phyloP scores from a whole-genome alignment of 2,329 filamentous ascomycete genomes.

The Aspergillus ibericus region DNA sequence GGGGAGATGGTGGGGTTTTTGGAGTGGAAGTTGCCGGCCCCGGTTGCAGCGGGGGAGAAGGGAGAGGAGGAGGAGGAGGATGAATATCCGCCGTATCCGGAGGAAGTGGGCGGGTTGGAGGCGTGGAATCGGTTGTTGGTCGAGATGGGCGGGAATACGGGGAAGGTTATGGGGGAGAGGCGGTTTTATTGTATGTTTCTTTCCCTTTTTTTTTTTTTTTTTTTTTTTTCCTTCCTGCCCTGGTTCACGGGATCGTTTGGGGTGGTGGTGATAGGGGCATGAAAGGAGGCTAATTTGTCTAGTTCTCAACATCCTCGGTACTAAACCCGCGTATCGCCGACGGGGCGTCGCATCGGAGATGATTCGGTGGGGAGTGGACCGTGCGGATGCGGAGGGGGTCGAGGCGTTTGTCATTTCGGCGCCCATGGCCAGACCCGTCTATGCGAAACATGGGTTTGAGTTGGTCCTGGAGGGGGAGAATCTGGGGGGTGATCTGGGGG shows the following conservation, averaged over 20 bases:
- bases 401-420: conserved; percentile 41
- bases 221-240: background rate
- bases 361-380: conserved; percentile 37
- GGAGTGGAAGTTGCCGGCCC: conserved; percentile 25
- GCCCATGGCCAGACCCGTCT: conserved; percentile 35
- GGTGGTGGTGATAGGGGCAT: too few species aligned
- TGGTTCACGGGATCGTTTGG: background rate
- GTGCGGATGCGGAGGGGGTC: conserved; percentile 36
- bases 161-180: conserved; percentile 18
- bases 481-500: conserved; percentile 4
- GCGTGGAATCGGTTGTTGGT: conserved; percentile 25
- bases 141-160: conserved; percentile 18
- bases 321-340: conserved; percentile 25
- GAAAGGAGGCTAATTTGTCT: background rate
- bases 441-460: conserved; percentile 42
- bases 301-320: conserved; percentile 29
- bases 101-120: conserved; percentile 13
- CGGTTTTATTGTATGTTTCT: conserved; percentile 27
- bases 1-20: conserved; percentile 23
- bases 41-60: background rate
- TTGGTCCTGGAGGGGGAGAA: conserved; percentile 14
- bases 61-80: background rate
- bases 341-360: conserved; percentile 29
- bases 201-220: background rate
- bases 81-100: conserved; percentile 13